Conservation (phyloP, 2,329 filamentous ascomycete genomes). For the Blastomyces silverae region DNA sequence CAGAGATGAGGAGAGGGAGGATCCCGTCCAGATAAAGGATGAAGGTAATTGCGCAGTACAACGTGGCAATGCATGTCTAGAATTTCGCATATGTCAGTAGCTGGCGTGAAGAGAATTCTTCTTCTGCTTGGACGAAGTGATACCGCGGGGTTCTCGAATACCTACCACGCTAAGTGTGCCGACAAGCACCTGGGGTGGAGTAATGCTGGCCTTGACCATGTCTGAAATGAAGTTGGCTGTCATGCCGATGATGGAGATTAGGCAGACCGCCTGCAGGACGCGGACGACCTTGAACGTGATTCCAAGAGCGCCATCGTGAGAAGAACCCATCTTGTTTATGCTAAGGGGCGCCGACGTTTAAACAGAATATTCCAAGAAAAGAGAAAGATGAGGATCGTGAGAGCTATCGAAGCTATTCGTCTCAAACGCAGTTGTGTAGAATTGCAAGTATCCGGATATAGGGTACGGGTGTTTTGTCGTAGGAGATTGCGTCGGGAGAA, state of each 20-base stretch:
- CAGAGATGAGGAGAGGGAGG: slow-evolving; percentile 65
- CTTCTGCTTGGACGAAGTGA: not conserved
- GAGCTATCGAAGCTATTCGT: not conserved
- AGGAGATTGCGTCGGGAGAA: not conserved
- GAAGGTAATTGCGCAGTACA: slow-evolving; percentile 73
- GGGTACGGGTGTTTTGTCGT: not conserved
- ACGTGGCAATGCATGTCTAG: slow-evolving; percentile 67
- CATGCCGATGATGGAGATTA: slow-evolving; percentile 73
- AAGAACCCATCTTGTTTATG: slow-evolving; percentile 43
- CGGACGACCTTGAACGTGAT: slow-evolving; percentile 71
- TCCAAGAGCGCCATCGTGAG: slow-evolving; percentile 64
- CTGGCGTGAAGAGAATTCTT: slow-evolving; percentile 15
- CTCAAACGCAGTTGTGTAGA: not conserved
- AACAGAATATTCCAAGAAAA: not conserved
- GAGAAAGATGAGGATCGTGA: not conserved
- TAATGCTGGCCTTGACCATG: slow-evolving; percentile 60
- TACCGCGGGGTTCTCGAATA: slow-evolving; percentile 23
- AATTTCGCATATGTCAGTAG: slow-evolving; percentile 2
- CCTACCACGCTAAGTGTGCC: slow-evolving; percentile 73
- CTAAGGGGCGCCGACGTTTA: not conserved
- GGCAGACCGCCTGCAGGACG: slow-evolving; percentile 60
- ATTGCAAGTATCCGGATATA: not conserved
- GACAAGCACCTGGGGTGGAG: slow-evolving; percentile 65
- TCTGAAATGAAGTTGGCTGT: slow-evolving; percentile 73
- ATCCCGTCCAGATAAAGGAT: slow-evolving; percentile 74